Base-by-base conservation (phyloP, 805 yeast genomes). In the Cephaloascus fragrans region DNA sequence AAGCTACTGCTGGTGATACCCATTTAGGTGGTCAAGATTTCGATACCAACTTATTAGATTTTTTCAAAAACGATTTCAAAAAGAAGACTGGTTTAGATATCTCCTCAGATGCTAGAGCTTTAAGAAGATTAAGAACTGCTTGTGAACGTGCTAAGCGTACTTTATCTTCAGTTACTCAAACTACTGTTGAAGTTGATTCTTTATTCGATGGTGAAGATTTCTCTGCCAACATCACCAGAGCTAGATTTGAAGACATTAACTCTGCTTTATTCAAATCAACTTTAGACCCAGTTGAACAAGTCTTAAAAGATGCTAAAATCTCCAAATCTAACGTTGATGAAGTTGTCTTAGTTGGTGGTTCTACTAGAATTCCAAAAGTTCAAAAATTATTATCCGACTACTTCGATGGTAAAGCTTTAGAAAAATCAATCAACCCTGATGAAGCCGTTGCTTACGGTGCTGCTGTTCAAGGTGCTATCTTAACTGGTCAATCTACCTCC, bases 391-490 rank as follows among this genome's bases (percentile, higher is more conserved):
- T 67, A 40, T 69, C 66, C 48, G 56, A 60, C 45, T 66, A 55
- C 62, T 67, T 67, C 49, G 57, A 57, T 50, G 72, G 71, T 50
- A 67, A 67, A 61, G 64, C 64, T 53, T 69, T 68, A 34, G 63
- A 69, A 43, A 65, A 65, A 57, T 69, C 71, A 54, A 66, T 67
- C 47, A 67, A 67, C 58, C 71, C 72, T 16, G 72, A 67, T 52
- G 72, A 67, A 58, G 72, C 72, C 48, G 72, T 67, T 48, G 72
- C 72, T 32, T 67, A 65, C 55, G 72, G 72, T 61, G 97, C 97
- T 60, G 97, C 97, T 60, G 97, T 89, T 58, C 97, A 89, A 77
- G 97, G 96, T 75, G 97, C 97, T 64, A 86, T 90, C 73, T 78
- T 89, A 70, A 84, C 96, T 54, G 96, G 96, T 74, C 88, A 75